phyloP scores from a whole-genome alignment of 768 basidiomycete genomes.

The Termitomyces sp. region DNA sequence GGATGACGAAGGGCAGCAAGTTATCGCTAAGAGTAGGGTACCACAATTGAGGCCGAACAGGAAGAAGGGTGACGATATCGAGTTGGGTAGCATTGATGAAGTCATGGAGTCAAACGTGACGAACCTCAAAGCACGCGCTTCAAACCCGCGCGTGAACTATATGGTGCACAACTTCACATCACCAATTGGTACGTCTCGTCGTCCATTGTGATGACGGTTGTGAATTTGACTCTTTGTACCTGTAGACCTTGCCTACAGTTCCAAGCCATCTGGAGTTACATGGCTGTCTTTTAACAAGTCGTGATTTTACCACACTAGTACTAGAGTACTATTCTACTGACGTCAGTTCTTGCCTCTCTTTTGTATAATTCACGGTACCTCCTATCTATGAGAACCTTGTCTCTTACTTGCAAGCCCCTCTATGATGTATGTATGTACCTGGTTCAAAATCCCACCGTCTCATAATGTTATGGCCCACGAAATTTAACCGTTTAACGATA shows the following conservation, averaged over 20 bases:
- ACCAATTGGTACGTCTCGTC: constrained; percentile 53
- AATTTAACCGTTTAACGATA: too few relatives aligned
- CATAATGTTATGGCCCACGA: too few relatives aligned
- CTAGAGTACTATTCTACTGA: neutral
- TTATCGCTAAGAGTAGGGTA: constrained; percentile 18
- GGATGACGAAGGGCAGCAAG: constrained; percentile 32
- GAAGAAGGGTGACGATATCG: constrained; percentile 33
- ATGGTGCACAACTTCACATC: constrained; percentile 66
- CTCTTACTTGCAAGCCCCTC: neutral
- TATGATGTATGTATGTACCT: neutral
- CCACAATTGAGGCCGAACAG: constrained; percentile 41
- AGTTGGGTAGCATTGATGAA: constrained; percentile 29
- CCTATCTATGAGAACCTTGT: neutral
- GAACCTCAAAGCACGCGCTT: constrained; percentile 31
- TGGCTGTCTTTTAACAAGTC: constrained; percentile 31
- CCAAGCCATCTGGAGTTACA: constrained; percentile 17
- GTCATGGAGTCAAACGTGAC: constrained; percentile 43
- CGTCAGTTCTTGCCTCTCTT: neutral
- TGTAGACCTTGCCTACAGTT: constrained; percentile 24
- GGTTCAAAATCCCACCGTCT: too few relatives aligned
- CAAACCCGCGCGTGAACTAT: constrained; percentile 35
- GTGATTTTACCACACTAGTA: constrained; percentile 10
- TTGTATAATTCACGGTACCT: neutral
- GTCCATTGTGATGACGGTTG: neutral
- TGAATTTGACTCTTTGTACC: neutral